These are phyloP conservation scores for Aspergillus incahuasiensis DNA, from an alignment of 495 filamentous ascomycete species.

Conservation along the genomic window DNA sequence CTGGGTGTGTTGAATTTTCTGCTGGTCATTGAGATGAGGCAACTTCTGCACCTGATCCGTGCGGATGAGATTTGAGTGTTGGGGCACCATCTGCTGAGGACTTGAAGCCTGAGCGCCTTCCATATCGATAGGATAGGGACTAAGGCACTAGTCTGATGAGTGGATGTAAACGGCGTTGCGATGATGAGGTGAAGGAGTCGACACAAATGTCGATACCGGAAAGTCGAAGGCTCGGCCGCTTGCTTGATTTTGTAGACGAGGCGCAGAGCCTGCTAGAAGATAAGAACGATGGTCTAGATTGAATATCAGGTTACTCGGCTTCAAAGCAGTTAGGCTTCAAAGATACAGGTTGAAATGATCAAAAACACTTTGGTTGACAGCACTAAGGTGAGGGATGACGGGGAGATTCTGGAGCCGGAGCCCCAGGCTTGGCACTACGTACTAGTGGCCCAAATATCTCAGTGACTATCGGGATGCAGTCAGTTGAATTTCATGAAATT, in stretches of 20 bases:
- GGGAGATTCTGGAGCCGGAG: constrained; percentile 3
- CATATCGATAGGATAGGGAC: constrained; percentile 22
- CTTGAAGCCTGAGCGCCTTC: constrained; percentile 31
- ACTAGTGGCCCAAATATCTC: no score
- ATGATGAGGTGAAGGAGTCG: not conserved
- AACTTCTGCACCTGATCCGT: constrained; percentile 51
- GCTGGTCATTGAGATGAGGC: constrained; percentile 49
- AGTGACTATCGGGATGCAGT: no score
- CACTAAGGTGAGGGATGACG: not conserved
- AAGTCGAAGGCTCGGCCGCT: not conserved
- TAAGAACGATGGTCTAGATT: not conserved
- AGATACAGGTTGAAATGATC: not conserved
- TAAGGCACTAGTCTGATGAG: not conserved
- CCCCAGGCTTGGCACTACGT: constrained; percentile 14
- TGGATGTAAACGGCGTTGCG: not conserved
- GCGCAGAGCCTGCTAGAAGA: not conserved
- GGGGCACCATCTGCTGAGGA: constrained; percentile 31
- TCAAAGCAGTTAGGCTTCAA: not conserved
- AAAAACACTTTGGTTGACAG: not conserved
- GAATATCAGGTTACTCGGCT: not conserved
- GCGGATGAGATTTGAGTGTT: constrained; percentile 46
- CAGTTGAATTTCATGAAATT: no score
- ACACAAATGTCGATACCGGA: constrained; percentile 1
- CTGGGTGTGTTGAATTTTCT: constrained; percentile 61
- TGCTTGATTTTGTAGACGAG: not conserved